Evolutionary conservation across 305 asterid genomes (phyloP), one percentile per base, ranked within the genome.

Genomic region (Fraxinus xanthoxyloides): DNA sequence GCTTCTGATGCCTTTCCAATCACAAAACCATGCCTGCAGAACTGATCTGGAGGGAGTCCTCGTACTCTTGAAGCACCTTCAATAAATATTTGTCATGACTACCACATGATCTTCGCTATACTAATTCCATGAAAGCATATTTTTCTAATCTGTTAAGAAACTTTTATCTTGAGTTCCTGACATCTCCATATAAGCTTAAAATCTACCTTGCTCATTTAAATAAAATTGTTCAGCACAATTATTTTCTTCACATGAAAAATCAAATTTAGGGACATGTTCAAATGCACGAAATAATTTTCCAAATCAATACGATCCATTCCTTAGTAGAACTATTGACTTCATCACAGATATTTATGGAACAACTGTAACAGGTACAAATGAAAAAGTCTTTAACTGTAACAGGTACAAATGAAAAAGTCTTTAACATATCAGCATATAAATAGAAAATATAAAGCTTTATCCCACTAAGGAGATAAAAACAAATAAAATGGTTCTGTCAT

Each of bases 1-100:
- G 99, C 99, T 91, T 94, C 99, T 10, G 98, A 94, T 7, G 99
- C 98, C 85, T 96, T 96, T 21, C 93, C 99, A 59, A 94, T 85
- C 82, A 96, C 98, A 85, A 94, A 94, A 73, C 98, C 98, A 78
- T 94, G 98, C 32, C 80, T 89, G 90, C 99, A 96, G 89, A 96
- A 96, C 85, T 92, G 81, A 65, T 94, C 90, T 1, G 97, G 91
- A 56, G 90, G 87, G 76, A 96, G 88, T 43, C 82, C 90, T 82
- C 98, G 90, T 75, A 94, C 91, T 85, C 91, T 89, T 70, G 93
- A 81, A 63, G 98, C 95, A 85, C 98, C 99, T 96, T 89, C 72
- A 87, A 79, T 76, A 35, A 80, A 63, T 43, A 82, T 76, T 61
- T 1, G 67, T 40, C 84, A 79, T 67, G 28, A 79, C 48, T 7